These are phyloP conservation scores for Mimosa bimucronata DNA, from an alignment of 306 rosid species.

Conservation along the genomic window DNA sequence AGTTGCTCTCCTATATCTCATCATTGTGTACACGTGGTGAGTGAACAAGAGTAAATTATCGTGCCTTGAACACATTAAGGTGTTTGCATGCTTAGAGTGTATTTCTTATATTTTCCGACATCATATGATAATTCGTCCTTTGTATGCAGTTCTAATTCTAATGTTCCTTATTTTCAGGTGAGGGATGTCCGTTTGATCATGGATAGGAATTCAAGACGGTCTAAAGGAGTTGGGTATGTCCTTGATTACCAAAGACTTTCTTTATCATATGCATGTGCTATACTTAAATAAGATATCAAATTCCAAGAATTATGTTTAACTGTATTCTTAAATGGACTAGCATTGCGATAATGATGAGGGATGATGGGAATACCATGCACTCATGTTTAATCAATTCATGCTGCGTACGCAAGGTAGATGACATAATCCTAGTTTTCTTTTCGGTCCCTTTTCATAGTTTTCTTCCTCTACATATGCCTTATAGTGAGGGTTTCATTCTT, in stretches of 20 bases:
- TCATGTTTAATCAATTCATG: slow-evolving; percentile 98
- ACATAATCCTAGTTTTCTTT: slow-evolving; percentile 72
- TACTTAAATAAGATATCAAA: slow-evolving; percentile 52
- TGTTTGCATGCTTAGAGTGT: slow-evolving; percentile 36
- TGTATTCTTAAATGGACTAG: slow-evolving; percentile 99
- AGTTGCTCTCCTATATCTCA: slow-evolving; percentile 50
- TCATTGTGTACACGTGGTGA: slow-evolving; percentile 57
- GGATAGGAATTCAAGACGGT: slow-evolving; percentile 99
- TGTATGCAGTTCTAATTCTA: slow-evolving; percentile 33
- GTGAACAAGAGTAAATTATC: slow-evolving; percentile 44
- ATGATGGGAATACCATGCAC: slow-evolving; percentile 97
- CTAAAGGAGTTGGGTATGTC: slow-evolving; percentile 99
- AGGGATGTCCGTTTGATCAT: slow-evolving; percentile 98
- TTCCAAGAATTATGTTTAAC: slow-evolving; percentile 77
- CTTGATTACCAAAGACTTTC: slow-evolving; percentile 32
- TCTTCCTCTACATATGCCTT: slow-evolving; percentile 49
- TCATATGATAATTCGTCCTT: background rate
- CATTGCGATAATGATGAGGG: slow-evolving; percentile 98
- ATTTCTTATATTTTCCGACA: slow-evolving; percentile 26
- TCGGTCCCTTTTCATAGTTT: slow-evolving; percentile 55
- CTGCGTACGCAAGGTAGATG: slow-evolving; percentile 90
- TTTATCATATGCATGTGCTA: slow-evolving; percentile 47
- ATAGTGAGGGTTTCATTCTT: slow-evolving; percentile 54
- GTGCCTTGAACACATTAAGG: slow-evolving; percentile 39
- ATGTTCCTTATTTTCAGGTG: slow-evolving; percentile 60